Evolutionary conservation across 2,329 filamentous ascomycete genomes (phyloP).

Genomic region (Colletotrichum horii): DNA sequence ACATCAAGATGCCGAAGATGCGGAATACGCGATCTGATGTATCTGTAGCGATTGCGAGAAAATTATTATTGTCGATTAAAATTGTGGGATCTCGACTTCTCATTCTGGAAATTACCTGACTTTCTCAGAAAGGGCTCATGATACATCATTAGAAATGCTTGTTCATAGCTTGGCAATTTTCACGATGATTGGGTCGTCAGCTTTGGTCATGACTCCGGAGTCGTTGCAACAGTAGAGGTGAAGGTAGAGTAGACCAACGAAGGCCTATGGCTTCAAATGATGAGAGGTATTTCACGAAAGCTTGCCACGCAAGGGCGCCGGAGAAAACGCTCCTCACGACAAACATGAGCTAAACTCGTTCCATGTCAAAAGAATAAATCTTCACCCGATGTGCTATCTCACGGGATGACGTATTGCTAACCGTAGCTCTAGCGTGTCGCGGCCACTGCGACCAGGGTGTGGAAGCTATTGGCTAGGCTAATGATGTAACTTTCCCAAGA

Average conservation of each 20-base stretch:
- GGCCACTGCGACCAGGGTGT: background rate
- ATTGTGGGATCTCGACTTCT: too few relatives aligned
- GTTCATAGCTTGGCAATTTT: too few relatives aligned
- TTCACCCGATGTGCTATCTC: background rate
- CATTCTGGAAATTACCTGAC: too few relatives aligned
- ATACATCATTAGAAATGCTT: too few relatives aligned
- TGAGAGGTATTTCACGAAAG: background rate
- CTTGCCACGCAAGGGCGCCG: background rate
- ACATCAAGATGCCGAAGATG: too few relatives aligned
- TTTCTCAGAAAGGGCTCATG: too few relatives aligned
- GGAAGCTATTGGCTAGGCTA: background rate
- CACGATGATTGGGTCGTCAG: too few relatives aligned
- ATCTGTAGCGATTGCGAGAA: too few relatives aligned
- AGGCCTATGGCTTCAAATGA: background rate
- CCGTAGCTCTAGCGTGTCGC: background rate
- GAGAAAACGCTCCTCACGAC: background rate
- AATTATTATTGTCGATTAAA: too few relatives aligned
- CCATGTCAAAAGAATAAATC: background rate
- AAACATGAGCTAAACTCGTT: background rate
- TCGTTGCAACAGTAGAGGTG: too few relatives aligned
- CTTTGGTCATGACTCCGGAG: too few relatives aligned
- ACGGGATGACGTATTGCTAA: background rate
- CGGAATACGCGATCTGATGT: too few relatives aligned
- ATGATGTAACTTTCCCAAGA: background rate
- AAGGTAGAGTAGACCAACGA: background rate